Percentiles rank a stretch among this genome's conserved stretches.
These are phyloP conservation scores for Biancaea sappan DNA, from an alignment of 306 rosid genomes.

Conservation along the genomic window DNA sequence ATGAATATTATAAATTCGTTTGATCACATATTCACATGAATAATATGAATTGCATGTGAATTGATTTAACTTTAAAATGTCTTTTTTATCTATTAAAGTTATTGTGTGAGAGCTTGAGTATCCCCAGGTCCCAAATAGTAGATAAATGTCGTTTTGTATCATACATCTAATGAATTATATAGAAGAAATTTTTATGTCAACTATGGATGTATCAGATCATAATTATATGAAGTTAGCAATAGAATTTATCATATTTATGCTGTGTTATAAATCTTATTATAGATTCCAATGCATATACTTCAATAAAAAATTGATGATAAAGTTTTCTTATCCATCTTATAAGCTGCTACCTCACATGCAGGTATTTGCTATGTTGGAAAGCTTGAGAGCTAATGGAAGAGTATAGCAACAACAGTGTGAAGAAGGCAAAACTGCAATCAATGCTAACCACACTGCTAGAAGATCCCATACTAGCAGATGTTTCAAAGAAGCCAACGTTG, in stretches of 20 bases:
- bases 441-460: slow-evolving; percentile 47
- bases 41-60: background rate
- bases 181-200: background rate
- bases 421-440: slow-evolving; percentile 67
- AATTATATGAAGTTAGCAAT: background rate
- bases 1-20: too few species aligned
- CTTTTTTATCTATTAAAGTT: background rate
- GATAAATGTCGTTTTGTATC: background rate
- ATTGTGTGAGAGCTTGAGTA: background rate
- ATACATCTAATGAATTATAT: background rate
- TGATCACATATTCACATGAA: background rate
- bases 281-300: background rate
- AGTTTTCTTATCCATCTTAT: background rate
- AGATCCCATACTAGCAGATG: slow-evolving; percentile 78
- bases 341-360: background rate
- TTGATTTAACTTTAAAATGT: background rate
- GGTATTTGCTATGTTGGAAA: background rate
- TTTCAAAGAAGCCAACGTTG: slow-evolving; percentile 66
- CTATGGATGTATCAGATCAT: background rate
- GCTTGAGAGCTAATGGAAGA: slow-evolving; percentile 27
- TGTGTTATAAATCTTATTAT: background rate
- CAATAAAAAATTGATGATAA: background rate
- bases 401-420: slow-evolving; percentile 53
- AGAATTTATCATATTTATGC: background rate
- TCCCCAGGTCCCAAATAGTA: background rate